Evolutionary conservation across 108 stramenopile genomes (phyloP), one percentile per base, ranked within the genome.

Genomic region (Skeletonema tropicum): DNA sequence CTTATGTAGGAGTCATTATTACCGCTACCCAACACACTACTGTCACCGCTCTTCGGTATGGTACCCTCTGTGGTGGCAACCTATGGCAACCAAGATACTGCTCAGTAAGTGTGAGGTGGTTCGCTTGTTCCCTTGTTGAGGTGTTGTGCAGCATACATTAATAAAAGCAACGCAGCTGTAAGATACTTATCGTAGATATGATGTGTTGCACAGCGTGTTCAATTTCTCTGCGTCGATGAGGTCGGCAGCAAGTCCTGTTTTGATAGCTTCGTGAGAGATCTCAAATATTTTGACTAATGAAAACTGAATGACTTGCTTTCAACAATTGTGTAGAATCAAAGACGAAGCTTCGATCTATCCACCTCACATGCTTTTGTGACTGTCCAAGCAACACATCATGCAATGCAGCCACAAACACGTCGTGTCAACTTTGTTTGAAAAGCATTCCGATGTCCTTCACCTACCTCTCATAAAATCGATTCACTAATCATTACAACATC

Each of bases 371-470:
- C 39, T 41, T 41, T 45, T 45, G 42, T 45, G 42, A 45, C 42
- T n/a, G n/a, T 45, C 42, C 0, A 38, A 38, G 38, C 38, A 38
- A 12, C 38, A 39, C 38, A 39, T 39, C 38, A 39, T 39, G n/a
- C n/a, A n/a, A n/a, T n/a, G n/a, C n/a, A n/a, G n/a, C n/a, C 38
- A 39, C 38, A 49, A 55, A 55, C 52, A 55, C 52, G 23, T 55
- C 23, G 26, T 29, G 26, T 29, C 26, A 29, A 55, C 10, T 9
- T 35, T 21, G 23, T 23, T 8, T 23, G 19, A 23, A 23, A 23
- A 21, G 52, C 19, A 23, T 23, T 55, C 52, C 19, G 52, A 55
- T 23, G 19, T 6, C 21, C 52, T 55, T 8, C 52, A 2, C 23
- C 0, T 0, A 0, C 7, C 2, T 4, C 33, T 21, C 61, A 62